Conservation (phyloP, 768 basidiomycete species). For the Podaxis carcinomalis region DNA sequence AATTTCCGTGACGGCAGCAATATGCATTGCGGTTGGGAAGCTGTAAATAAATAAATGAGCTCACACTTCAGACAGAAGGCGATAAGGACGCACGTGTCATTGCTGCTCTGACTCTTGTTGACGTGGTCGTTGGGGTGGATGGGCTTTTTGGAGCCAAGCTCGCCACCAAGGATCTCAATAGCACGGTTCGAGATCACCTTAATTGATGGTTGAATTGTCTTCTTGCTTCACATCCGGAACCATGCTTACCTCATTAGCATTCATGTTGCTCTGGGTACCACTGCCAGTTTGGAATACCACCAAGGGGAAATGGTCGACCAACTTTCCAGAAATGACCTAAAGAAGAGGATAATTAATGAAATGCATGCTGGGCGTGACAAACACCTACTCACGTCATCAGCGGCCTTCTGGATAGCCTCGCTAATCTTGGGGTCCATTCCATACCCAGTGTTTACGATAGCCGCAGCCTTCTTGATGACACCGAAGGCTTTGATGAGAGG, state of each 20-base stretch:
- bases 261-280: conserved; percentile 99
- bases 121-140: conserved; percentile 99
- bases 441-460: conserved; percentile 84
- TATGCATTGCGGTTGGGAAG: conserved; percentile 99
- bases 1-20: conserved; percentile 91
- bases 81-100: conserved; percentile 76
- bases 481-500: conserved; percentile 99
- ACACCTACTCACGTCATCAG: conserved; percentile 75
- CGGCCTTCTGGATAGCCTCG: conserved; percentile 85
- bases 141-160: conserved; percentile 93
- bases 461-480: conserved; percentile 95
- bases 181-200: conserved; percentile 98
- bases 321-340: conserved; percentile 95
- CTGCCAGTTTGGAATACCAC: conserved; percentile 99
- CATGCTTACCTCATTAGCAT: conserved; percentile 79
- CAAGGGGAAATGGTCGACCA: conserved; percentile 93
- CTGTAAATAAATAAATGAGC: conserved; percentile 32
- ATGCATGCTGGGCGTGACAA: not conserved
- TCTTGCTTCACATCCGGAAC: not conserved
- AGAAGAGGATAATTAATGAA: conserved; percentile 5
- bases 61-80: not conserved
- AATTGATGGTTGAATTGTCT: not conserved
- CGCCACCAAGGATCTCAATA: conserved; percentile 93
- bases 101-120: conserved; percentile 98
- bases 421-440: conserved; percentile 88